Conservation (phyloP, 2,329 filamentous ascomycete species). For the Aspergillus pseudoglaucus region DNA sequence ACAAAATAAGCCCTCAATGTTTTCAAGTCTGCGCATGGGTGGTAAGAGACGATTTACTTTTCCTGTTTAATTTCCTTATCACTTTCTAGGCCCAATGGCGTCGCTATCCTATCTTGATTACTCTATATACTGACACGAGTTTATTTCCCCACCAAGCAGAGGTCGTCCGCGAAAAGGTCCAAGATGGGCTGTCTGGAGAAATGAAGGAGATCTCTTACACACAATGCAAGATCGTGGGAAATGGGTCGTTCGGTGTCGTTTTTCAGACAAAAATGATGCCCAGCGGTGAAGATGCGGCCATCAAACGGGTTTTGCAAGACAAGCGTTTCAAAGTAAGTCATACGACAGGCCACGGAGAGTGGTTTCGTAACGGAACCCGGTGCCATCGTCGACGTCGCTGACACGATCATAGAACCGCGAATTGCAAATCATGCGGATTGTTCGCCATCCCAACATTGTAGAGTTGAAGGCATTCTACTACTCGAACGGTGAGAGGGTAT, state of each 20-base stretch:
- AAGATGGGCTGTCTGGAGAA: constrained; percentile 95
- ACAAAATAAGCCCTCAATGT: constrained; percentile 85
- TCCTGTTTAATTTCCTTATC: constrained; percentile 17
- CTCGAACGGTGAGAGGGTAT: constrained; percentile 94
- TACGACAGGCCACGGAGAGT: background rate
- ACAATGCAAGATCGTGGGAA: constrained; percentile 98
- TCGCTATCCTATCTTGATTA: background rate
- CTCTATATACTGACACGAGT: background rate
- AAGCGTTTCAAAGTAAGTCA: constrained; percentile 91
- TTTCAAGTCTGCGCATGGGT: constrained; percentile 88
- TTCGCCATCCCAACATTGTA: constrained; percentile 97
- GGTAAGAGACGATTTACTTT: constrained; percentile 57
- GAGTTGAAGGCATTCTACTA: constrained; percentile 99
- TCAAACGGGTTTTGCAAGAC: constrained; percentile 97
- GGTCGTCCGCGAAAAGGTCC: constrained; percentile 96
- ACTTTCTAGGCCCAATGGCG: background rate
- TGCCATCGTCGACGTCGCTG: constrained; percentile 17
- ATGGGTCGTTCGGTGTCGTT: constrained; percentile 96
- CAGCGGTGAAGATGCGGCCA: constrained; percentile 96
- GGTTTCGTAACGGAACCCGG: background rate
- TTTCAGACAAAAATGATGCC: constrained; percentile 98
- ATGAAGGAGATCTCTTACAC: constrained; percentile 97
- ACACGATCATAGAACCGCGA: constrained; percentile 73
- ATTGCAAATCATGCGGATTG: constrained; percentile 98
- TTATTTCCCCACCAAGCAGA: constrained; percentile 49